Evolutionary conservation across 768 basidiomycete species (phyloP).

Genomic region (Favolaschia claudopus): DNA sequence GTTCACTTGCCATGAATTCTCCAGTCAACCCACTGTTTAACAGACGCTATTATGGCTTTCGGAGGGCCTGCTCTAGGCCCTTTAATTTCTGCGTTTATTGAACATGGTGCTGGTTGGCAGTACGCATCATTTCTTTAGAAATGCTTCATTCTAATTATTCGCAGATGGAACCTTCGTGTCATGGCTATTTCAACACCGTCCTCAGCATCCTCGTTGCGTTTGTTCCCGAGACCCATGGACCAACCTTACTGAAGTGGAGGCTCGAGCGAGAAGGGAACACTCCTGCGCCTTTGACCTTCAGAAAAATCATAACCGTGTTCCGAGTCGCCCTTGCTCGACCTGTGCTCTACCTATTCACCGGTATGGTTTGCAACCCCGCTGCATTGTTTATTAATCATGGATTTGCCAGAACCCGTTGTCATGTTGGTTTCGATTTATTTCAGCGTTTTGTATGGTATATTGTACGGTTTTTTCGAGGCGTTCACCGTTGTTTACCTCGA

Average conservation of each 20-base stretch:
- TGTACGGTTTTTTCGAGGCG: slow-evolving; percentile 27
- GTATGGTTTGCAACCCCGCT: too few species aligned
- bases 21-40: neutral
- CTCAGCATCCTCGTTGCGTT: slow-evolving; percentile 17
- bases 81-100: slow-evolving; percentile 18
- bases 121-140: neutral
- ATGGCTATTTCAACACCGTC: slow-evolving; percentile 21
- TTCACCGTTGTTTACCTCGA: slow-evolving; percentile 22
- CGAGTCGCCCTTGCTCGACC: slow-evolving; percentile 12
- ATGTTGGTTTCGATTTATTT: slow-evolving; percentile 24
- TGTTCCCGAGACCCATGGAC: slow-evolving; percentile 25
- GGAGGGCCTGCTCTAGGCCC: slow-evolving; percentile 23
- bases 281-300: neutral
- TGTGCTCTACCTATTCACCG: slow-evolving; percentile 22
- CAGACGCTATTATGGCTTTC: slow-evolving; percentile 23
- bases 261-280: slow-evolving; percentile 6
- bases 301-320: slow-evolving; percentile 13
- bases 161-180: slow-evolving; percentile 25
- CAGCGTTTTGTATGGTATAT: slow-evolving; percentile 20
- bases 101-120: slow-evolving; percentile 20
- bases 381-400: too few species aligned
- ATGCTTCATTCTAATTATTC: neutral
- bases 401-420: slow-evolving; percentile 23
- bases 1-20: neutral
- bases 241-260: slow-evolving; percentile 21